These are phyloP conservation scores for Erysimum cheiranthoides DNA, from an alignment of 345 rosid species.

Conservation along the genomic window DNA sequence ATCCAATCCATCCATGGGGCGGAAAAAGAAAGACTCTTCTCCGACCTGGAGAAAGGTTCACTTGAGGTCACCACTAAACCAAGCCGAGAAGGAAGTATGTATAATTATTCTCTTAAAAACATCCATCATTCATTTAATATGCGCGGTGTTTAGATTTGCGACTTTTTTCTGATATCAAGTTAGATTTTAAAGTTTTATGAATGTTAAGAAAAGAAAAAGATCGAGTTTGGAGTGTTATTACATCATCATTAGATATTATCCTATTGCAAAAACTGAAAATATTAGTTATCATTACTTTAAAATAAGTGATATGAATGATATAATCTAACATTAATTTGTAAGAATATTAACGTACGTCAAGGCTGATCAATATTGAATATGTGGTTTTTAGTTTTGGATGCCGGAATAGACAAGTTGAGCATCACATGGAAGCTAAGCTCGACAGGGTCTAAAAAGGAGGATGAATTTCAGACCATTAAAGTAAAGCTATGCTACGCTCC, in stretches of 20 bases:
- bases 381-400: constrained; percentile 35
- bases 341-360: background rate
- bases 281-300: background rate
- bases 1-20: constrained; percentile 31
- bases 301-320: background rate
- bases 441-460: constrained; percentile 8
- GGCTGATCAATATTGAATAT: background rate
- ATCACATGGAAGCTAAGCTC: constrained; percentile 45
- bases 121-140: background rate
- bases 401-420: constrained; percentile 33
- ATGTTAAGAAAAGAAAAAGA: background rate
- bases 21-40: constrained; percentile 45
- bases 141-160: background rate
- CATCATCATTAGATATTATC: background rate
- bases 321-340: background rate
- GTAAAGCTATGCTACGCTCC: constrained; percentile 53
- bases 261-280: too few relatives aligned
- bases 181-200: background rate
- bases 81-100: constrained; percentile 51
- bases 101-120: background rate
- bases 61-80: constrained; percentile 53
- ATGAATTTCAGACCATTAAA: constrained; percentile 31
- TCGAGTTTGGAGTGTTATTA: background rate
- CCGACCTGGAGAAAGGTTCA: constrained; percentile 48
- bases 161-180: background rate